Evolutionary conservation across 352 stramenopile species (phyloP).

Genomic region (Phytophthora pseudosyringae): DNA sequence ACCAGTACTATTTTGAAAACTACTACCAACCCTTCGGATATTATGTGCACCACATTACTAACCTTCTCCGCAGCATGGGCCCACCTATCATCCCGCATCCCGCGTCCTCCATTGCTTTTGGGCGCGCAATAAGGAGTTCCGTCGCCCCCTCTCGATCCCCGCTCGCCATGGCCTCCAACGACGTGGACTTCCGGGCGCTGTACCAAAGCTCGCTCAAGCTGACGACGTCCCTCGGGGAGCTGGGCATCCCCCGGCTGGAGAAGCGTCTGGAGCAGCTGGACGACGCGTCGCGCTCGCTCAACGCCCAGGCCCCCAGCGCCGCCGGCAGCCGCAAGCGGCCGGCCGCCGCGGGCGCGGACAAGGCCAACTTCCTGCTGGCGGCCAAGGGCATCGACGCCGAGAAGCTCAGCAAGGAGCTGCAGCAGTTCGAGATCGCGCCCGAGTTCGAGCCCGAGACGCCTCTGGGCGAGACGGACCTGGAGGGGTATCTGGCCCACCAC

Average conservation of each 20-base stretch:
- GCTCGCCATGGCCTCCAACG: constrained; percentile 45
- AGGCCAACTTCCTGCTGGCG: constrained; percentile 86
- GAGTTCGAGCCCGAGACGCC: constrained; percentile 83
- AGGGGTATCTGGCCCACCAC: constrained; percentile 89
- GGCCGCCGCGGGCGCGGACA: constrained; percentile 49
- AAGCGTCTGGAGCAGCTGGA: constrained; percentile 87
- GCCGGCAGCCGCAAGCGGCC: constrained; percentile 59
- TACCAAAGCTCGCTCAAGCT: constrained; percentile 91
- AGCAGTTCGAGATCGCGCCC: constrained; percentile 78
- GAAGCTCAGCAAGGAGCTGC: constrained; percentile 85
- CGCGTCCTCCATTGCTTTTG: constrained; percentile 32
- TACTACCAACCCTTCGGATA: too few relatives aligned
- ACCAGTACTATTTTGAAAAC: too few relatives aligned
- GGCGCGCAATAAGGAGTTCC: constrained; percentile 6
- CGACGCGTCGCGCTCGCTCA: constrained; percentile 63
- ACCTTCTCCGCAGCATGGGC: constrained; percentile 4
- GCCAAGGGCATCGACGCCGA: constrained; percentile 88
- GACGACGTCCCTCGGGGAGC: constrained; percentile 77
- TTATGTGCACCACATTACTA: constrained; percentile 12
- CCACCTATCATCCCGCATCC: constrained; percentile 12
- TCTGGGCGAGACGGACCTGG: constrained; percentile 86
- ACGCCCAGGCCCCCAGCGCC: constrained; percentile 26
- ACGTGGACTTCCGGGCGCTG: constrained; percentile 86
- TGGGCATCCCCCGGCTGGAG: constrained; percentile 77
- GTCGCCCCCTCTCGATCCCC: constrained; percentile 8